Conservation (phyloP, 2,329 filamentous ascomycete genomes). For the Colletotrichum camelliae region DNA sequence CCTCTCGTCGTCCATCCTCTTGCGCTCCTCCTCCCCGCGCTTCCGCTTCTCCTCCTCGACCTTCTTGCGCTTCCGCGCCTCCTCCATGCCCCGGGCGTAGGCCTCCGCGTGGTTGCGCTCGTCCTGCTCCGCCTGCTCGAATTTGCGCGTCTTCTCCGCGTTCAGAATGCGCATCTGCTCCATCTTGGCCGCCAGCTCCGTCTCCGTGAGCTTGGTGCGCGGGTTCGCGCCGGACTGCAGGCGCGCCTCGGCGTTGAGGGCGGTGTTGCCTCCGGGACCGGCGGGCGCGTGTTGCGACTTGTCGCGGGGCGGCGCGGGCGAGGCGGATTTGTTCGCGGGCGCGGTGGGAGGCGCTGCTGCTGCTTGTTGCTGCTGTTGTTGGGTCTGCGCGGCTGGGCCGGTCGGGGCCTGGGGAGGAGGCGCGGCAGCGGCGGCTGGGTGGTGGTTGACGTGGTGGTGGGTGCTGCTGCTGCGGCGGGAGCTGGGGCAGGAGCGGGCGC, state of each 20-base stretch:
- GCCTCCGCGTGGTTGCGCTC: conserved; percentile 60
- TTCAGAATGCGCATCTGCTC: conserved; percentile 64
- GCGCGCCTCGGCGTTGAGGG: conserved; percentile 45
- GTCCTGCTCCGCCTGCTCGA: conserved; percentile 63
- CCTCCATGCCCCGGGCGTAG: conserved; percentile 60
- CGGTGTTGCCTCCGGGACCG: conserved; percentile 29
- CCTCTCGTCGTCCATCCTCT: conserved; percentile 63
- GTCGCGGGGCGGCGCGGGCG: conserved; percentile 25
- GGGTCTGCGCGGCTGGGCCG: neutral
- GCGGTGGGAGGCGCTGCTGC: neutral
- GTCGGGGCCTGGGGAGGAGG: neutral
- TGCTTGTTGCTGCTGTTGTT: neutral
- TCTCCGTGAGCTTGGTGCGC: conserved; percentile 64
- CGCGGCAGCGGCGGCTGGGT: neutral
- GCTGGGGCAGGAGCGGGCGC: neutral
- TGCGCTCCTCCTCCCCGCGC: conserved; percentile 57
- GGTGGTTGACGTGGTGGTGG: neutral
- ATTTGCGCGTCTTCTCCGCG: conserved; percentile 63
- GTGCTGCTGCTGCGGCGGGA: neutral
- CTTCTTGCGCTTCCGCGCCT: conserved; percentile 55
- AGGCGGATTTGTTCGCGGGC: neutral
- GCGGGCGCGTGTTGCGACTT: conserved; percentile 22
- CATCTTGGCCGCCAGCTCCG: conserved; percentile 64
- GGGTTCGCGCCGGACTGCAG: conserved; percentile 62
- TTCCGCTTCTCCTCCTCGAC: conserved; percentile 58